Evolutionary conservation across 2,329 filamentous ascomycete species (phyloP).

Genomic region (Talaromyces piceae): DNA sequence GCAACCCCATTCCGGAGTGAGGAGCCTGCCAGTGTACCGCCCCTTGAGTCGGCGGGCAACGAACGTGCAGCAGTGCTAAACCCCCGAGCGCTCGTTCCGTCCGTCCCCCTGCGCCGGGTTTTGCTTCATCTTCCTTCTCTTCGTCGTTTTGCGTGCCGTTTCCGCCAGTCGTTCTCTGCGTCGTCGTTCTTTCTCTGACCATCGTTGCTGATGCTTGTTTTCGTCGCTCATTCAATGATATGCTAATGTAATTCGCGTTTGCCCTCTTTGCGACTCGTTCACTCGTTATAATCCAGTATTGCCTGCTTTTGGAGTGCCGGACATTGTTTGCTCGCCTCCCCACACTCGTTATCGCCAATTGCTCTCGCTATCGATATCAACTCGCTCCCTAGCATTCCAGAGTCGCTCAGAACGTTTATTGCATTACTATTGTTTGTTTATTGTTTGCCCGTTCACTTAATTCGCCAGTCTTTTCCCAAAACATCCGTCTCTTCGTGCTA

Average conservation of each 20-base stretch:
- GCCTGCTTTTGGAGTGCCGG: background rate
- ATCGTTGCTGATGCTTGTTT: constrained; percentile 10
- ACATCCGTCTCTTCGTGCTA: background rate
- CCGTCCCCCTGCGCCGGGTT: constrained; percentile 1
- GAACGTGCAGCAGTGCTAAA: constrained; percentile 9
- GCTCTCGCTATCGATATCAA: constrained; percentile 1
- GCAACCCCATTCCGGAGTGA: constrained; percentile 13
- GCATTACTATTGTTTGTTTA: constrained; percentile 11
- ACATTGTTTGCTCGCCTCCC: constrained; percentile 2
- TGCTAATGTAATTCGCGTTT: constrained; percentile 9
- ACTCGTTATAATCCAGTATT: constrained; percentile 1
- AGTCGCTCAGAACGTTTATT: constrained; percentile 7
- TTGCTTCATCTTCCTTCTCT: constrained; percentile 5
- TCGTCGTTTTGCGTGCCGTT: constrained; percentile 8
- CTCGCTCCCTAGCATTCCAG: constrained; percentile 12
- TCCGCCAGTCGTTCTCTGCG: constrained; percentile 13
- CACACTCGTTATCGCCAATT: constrained; percentile 11
- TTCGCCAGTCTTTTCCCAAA: background rate
- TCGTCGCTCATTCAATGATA: constrained; percentile 3
- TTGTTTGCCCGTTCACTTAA: constrained; percentile 7
- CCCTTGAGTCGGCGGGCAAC: constrained; percentile 12
- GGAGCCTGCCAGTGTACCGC: constrained; percentile 1
- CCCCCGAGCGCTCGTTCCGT: constrained; percentile 3
- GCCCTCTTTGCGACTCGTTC: background rate
- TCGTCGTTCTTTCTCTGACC: constrained; percentile 10